These are phyloP conservation scores for Colletotrichum kahawae DNA, from an alignment of 2,329 filamentous ascomycete genomes.

Conservation along the genomic window DNA sequence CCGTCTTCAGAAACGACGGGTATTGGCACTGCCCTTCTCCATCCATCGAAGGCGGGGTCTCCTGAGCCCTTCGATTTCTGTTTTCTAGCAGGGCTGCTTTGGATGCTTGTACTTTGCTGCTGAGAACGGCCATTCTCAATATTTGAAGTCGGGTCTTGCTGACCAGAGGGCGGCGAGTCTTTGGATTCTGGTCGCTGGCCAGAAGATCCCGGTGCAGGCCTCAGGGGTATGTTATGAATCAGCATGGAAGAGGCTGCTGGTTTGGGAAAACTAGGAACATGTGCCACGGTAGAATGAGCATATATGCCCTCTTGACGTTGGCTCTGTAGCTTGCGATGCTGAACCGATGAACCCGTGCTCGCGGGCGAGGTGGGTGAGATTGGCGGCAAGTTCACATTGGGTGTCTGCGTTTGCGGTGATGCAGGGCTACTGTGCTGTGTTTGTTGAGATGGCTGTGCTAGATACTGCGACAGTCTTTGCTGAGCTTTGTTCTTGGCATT, in stretches of 20 bases:
- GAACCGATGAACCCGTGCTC: background rate
- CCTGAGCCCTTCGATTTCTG: background rate
- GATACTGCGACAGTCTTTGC: background rate
- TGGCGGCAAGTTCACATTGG: background rate
- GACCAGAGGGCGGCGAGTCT: background rate
- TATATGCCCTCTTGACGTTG: background rate
- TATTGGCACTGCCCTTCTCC: background rate
- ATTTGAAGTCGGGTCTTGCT: rapidly evolving
- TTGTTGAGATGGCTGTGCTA: background rate
- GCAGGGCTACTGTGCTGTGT: background rate
- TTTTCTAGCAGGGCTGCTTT: background rate
- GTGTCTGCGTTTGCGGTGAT: background rate
- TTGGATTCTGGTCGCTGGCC: rapidly evolving
- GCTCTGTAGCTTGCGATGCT: background rate
- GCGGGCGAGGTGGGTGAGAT: background rate
- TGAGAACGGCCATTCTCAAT: background rate
- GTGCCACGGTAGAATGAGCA: rapidly evolving
- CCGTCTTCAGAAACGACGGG: constrained; percentile 19
- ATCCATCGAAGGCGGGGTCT: background rate
- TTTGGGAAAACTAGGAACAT: background rate
- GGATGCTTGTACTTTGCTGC: background rate
- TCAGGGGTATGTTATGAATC: background rate
- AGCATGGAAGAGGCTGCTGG: background rate
- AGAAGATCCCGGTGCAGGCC: background rate
- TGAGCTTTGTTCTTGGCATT: background rate